Conservation (phyloP, 2,329 filamentous ascomycete species). For the Nothopassalora personata region DNA sequence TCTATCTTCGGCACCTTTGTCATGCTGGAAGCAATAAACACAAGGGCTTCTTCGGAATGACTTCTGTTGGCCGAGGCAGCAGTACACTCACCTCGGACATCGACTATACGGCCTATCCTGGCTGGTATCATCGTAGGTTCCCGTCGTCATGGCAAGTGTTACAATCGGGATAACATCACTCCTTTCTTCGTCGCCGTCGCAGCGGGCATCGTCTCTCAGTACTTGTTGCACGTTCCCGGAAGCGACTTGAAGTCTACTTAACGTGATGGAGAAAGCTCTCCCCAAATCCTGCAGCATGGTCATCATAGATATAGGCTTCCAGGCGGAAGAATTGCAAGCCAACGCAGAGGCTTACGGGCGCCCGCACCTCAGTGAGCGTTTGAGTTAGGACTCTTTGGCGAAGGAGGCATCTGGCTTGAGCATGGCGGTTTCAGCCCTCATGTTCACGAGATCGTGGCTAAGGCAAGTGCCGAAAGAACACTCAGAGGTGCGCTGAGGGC, state of each 20-base stretch:
- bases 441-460: constrained; percentile 3
- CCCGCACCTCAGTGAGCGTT: not conserved
- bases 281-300: not conserved
- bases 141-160: not conserved
- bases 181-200: not conserved
- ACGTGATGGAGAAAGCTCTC: not conserved
- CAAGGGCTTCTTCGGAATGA: not conserved
- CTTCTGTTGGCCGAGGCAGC: not conserved
- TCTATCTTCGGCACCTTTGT: not conserved
- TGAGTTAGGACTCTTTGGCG: not conserved
- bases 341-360: not conserved
- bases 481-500: not conserved
- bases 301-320: not conserved
- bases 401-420: not conserved
- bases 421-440: not conserved
- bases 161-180: not conserved
- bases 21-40: not conserved
- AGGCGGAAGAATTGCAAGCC: not conserved
- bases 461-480: constrained; percentile 1
- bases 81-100: not conserved
- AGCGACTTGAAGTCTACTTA: not conserved
- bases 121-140: not conserved
- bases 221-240: not conserved
- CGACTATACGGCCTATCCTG: not conserved
- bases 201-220: not conserved